Conservation (phyloP, 345 rosid genomes). For the Erodium maritimum region DNA sequence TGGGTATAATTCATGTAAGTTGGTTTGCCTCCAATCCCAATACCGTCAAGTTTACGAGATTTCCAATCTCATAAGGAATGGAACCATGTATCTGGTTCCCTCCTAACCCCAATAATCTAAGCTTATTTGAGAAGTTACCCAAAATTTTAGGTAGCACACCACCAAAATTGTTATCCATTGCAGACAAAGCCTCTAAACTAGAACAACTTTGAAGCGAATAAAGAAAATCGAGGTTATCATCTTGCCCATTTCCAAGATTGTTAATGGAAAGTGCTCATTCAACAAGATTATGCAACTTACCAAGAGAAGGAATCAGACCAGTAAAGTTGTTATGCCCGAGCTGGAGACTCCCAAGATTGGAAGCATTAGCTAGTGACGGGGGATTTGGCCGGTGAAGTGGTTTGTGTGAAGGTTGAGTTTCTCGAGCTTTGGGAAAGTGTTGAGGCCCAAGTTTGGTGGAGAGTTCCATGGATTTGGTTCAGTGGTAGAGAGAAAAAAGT, state of each 20-base stretch:
- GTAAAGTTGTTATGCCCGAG: slow-evolving; percentile 5
- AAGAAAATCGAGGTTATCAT: not conserved
- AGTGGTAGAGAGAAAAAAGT: fast-evolving
- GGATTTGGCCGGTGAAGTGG: slow-evolving; percentile 12
- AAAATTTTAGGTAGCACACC: not conserved
- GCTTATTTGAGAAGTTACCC: not conserved
- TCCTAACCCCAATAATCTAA: not conserved
- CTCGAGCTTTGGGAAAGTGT: slow-evolving; percentile 4
- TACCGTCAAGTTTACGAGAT: not conserved
- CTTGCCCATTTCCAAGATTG: slow-evolving; percentile 1
- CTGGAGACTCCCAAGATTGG: not conserved
- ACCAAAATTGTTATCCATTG: not conserved
- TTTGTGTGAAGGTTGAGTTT: not conserved
- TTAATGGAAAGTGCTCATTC: not conserved
- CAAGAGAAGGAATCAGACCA: slow-evolving; percentile 10
- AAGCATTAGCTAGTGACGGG: slow-evolving; percentile 3
- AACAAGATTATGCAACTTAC: not conserved
- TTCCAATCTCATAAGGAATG: not conserved
- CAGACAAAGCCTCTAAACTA: fast-evolving
- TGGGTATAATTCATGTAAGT: slow-evolving; percentile 5
- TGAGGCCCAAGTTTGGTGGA: not conserved
- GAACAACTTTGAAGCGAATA: not conserved
- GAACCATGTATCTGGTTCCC: not conserved
- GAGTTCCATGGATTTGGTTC: slow-evolving; percentile 1
- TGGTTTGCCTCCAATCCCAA: not conserved